Conservation (phyloP, 2,329 filamentous ascomycete genomes). For the Meredithiella fracta region DNA sequence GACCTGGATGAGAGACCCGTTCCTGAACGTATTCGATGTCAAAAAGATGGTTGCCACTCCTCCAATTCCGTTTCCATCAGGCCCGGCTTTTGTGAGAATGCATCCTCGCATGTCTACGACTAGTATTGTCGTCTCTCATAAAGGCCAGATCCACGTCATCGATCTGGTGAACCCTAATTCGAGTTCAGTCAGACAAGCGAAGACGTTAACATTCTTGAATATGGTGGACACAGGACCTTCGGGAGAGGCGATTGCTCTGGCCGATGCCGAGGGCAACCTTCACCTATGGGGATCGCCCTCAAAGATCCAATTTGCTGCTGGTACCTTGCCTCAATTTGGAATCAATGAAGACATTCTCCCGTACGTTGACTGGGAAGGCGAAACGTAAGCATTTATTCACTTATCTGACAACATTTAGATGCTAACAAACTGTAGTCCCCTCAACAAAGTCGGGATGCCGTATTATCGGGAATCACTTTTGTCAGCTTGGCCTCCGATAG, state of each 20-base stretch:
- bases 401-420: not conserved
- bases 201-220: constrained; percentile 56
- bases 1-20: constrained; percentile 70
- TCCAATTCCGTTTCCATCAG: constrained; percentile 81
- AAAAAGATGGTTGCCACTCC: constrained; percentile 78
- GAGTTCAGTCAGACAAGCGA: constrained; percentile 69
- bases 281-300: constrained; percentile 78
- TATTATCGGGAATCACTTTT: constrained; percentile 79
- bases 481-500: constrained; percentile 76
- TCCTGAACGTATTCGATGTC: constrained; percentile 90
- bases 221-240: constrained; percentile 78
- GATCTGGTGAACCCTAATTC: constrained; percentile 89
- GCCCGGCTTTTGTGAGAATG: constrained; percentile 89
- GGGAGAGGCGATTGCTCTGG: constrained; percentile 68
- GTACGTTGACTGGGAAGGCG: constrained; percentile 50
- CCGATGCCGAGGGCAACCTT: constrained; percentile 61
- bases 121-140: constrained; percentile 80
- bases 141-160: constrained; percentile 86
- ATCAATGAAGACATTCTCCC: constrained; percentile 43
- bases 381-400: constrained; percentile 39
- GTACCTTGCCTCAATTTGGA: constrained; percentile 62
- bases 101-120: constrained; percentile 92
- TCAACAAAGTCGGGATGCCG: constrained; percentile 79
- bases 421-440: constrained; percentile 35
- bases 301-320: constrained; percentile 76